Conservation (phyloP, 169 alveolate species). For the Cryptosporidium sp. region DNA sequence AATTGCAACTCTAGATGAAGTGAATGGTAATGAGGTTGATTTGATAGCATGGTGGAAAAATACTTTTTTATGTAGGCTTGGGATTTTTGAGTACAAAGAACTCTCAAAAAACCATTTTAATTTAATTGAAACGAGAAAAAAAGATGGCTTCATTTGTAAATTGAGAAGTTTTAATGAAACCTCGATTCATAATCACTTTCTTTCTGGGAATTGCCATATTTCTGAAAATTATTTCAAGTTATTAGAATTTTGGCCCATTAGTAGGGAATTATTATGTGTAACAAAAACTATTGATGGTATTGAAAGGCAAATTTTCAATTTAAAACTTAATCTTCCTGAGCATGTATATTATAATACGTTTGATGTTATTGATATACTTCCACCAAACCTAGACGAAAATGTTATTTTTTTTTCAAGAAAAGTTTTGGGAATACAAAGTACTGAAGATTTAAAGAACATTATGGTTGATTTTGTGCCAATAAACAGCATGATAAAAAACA, state of each 20-base stretch:
- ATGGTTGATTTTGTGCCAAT: conserved; percentile 10
- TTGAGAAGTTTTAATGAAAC: not conserved
- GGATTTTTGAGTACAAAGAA: not conserved
- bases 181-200: not conserved
- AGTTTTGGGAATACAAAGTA: conserved; percentile 11
- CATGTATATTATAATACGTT: conserved; percentile 1
- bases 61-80: not conserved
- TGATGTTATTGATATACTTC: conserved; percentile 61
- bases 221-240: conserved; percentile 37
- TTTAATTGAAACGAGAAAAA: not conserved
- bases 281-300: not conserved
- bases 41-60: conserved; percentile 48
- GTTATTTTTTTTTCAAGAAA: conserved; percentile 22
- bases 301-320: not conserved
- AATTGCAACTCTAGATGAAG: conserved; percentile 61
- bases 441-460: conserved; percentile 5
- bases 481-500: not conserved
- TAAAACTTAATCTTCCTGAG: conserved; percentile 14
- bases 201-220: conserved; percentile 43
- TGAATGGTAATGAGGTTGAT: conserved; percentile 33
- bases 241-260: not conserved
- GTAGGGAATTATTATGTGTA: conserved; percentile 15
- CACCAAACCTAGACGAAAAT: conserved; percentile 16
- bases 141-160: not conserved
- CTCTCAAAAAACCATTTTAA: not conserved